phyloP scores from a whole-genome alignment of 2,329 filamentous ascomycete species.

The Fusarium mangiferae region DNA sequence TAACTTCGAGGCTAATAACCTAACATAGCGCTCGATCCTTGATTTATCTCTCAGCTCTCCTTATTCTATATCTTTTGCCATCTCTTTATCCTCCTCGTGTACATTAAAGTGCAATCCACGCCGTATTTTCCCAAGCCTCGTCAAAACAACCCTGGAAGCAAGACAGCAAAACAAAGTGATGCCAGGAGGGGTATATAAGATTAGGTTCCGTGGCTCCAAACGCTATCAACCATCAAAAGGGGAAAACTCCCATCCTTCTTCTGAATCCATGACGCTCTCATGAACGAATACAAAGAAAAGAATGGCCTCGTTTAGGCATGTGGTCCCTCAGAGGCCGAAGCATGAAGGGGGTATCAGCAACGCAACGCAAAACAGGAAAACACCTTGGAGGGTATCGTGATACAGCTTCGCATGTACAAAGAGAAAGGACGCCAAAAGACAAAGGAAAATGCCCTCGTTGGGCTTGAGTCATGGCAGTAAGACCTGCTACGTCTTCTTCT shows the following conservation, averaged over 20 bases:
- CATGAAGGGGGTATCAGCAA: constrained; percentile 42
- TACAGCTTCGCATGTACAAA: constrained; percentile 38
- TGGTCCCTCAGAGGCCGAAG: constrained; percentile 39
- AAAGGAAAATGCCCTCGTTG: constrained; percentile 35
- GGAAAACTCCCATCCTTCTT: constrained; percentile 38
- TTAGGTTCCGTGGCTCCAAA: constrained; percentile 45
- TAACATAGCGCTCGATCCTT: constrained; percentile 19
- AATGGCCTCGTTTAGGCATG: constrained; percentile 38
- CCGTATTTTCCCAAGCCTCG: constrained; percentile 27
- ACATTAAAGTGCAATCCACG: constrained; percentile 23
- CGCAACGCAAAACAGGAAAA: constrained; percentile 35
- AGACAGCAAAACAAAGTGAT: constrained; percentile 36
- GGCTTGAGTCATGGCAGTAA: constrained; percentile 41
- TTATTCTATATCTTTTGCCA: constrained; percentile 8
- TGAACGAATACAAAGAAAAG: constrained; percentile 36
- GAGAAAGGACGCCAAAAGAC: constrained; percentile 32
- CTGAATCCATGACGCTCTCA: constrained; percentile 31
- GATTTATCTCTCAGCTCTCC: constrained; percentile 6
- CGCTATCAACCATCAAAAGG: constrained; percentile 30
- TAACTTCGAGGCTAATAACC: constrained; percentile 21
- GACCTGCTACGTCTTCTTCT: constrained; percentile 53
- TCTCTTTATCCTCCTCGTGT: constrained; percentile 24
- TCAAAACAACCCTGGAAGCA: constrained; percentile 13
- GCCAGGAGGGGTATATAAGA: constrained; percentile 45
- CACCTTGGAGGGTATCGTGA: constrained; percentile 37